phyloP scores from a whole-genome alignment of 2,329 filamentous ascomycete genomes.

The Ceratocystis eucalypticola region DNA sequence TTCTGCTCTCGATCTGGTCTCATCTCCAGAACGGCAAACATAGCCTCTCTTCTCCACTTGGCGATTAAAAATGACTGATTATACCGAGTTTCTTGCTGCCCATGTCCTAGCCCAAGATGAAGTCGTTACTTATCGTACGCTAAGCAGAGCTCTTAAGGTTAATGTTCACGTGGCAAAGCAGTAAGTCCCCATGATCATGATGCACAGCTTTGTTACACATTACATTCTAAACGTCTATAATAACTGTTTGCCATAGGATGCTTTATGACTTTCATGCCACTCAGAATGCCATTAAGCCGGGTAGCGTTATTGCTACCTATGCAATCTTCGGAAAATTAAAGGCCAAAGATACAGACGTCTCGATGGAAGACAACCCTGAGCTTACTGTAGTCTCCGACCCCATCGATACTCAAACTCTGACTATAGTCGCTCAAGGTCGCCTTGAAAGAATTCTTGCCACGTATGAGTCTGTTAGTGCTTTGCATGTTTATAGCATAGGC shows the following conservation, averaged over 20 bases:
- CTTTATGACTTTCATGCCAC: slow-evolving; percentile 70
- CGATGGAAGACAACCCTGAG: slow-evolving; percentile 41
- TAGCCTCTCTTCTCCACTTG: neutral
- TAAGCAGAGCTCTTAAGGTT: slow-evolving; percentile 71
- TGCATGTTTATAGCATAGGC: slow-evolving; percentile 80
- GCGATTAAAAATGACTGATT: slow-evolving; percentile 39
- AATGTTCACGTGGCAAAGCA: slow-evolving; percentile 82
- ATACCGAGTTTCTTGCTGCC: slow-evolving; percentile 59
- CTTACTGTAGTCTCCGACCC: slow-evolving; percentile 31
- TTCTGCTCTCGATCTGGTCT: neutral
- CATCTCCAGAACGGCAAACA: neutral
- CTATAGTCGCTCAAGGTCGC: slow-evolving; percentile 58
- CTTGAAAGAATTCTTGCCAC: slow-evolving; percentile 53
- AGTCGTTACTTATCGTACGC: slow-evolving; percentile 69
- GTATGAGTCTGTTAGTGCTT: slow-evolving; percentile 60
- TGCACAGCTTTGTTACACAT: neutral
- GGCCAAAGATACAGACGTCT: slow-evolving; percentile 48
- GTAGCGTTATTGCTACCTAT: slow-evolving; percentile 83
- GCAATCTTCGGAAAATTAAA: slow-evolving; percentile 59
- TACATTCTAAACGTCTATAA: neutral
- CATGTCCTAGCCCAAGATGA: slow-evolving; percentile 63
- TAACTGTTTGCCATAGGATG: slow-evolving; percentile 43
- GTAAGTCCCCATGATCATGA: slow-evolving; percentile 35
- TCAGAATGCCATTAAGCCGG: slow-evolving; percentile 61
- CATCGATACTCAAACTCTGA: slow-evolving; percentile 44